Evolutionary conservation across 2,329 filamentous ascomycete species (phyloP).

Genomic region (Aureobasidium lini): DNA sequence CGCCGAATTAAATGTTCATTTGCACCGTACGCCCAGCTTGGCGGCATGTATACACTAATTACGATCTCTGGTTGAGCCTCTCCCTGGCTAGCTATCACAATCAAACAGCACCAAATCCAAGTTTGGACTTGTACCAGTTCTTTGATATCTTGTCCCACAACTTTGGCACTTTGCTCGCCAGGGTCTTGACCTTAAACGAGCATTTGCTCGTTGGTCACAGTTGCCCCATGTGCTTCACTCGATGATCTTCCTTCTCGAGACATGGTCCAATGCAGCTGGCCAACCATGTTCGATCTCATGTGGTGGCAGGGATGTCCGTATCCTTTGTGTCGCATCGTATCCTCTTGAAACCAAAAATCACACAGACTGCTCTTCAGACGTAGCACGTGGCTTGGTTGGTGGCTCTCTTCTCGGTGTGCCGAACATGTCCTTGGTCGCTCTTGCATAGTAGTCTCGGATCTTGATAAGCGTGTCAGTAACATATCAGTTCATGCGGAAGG

Average conservation of each 20-base stretch:
- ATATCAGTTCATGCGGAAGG: background rate
- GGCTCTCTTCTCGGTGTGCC: background rate
- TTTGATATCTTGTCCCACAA: too few relatives aligned
- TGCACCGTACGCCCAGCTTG: background rate
- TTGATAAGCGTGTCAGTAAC: background rate
- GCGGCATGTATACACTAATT: background rate
- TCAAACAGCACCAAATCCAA: background rate
- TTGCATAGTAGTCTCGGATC: slow-evolving; percentile 3
- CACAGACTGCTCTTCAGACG: background rate
- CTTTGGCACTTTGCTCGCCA: too few relatives aligned
- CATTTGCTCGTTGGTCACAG: background rate
- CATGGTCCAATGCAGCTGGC: too few relatives aligned
- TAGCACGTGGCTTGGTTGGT: background rate
- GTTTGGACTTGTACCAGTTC: too few relatives aligned
- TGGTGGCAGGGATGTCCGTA: background rate
- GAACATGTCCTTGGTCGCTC: slow-evolving; percentile 10
- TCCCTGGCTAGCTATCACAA: background rate
- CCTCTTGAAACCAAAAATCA: background rate
- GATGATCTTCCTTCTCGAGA: too few relatives aligned
- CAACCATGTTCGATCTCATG: too few relatives aligned
- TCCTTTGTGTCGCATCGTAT: background rate
- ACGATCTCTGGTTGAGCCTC: background rate
- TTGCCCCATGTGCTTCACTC: background rate
- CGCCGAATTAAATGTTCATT: background rate
- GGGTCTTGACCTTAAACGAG: background rate